Evolutionary conservation across 495 filamentous ascomycete species (phyloP), one percentile per base, ranked within the genome.

Genomic region (Hypoxylon intermedium): DNA sequence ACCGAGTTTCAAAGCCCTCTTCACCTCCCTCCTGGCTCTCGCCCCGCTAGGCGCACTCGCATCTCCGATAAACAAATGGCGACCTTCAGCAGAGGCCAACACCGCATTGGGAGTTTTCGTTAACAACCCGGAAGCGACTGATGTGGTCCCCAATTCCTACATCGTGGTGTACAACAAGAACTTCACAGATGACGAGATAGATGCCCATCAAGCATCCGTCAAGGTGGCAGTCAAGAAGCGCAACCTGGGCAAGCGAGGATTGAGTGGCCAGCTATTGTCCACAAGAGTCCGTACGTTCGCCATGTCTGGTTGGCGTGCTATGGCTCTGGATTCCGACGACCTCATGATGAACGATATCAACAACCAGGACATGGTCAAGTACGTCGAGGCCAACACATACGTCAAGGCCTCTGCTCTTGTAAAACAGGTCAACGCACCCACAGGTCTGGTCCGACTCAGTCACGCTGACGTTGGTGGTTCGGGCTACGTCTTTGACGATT

Each of bases 161-260:
- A 82, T 82, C 31, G 78, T 82, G 3, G 79, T 82, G 31, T 82
- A 82, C 71, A 74, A 80, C 70, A 76, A 65, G 71, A 76, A 70
- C 6, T 74, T 67, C 58, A 65, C 53, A 52, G 68, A 76, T 30
- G 73, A 71, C 15, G 76, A 65, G 43, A 70, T 83, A 44, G 48
- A 63, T 19, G 67, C 69, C 34, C 75, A 81, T 49, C 59, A 79
- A 64, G 59, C 65, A 16, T 72, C 62, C 19, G 58, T 83, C 56
- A 75, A 72, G 42, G 58, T 71, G 2, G 65, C 73, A n/a, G 63
- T 82, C 42, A 68, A 73, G 62, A 82, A 77, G 67, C 74, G 79
- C 24, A 82, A 80, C 67, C 26, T 81, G 28, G 69, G 65, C 60
- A 77, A 75, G 67, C 75, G 79, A 36, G 70, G 71, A 33, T 63